Conservation (phyloP, 2,329 filamentous ascomycete genomes). For the Aspergillus sp. region DNA sequence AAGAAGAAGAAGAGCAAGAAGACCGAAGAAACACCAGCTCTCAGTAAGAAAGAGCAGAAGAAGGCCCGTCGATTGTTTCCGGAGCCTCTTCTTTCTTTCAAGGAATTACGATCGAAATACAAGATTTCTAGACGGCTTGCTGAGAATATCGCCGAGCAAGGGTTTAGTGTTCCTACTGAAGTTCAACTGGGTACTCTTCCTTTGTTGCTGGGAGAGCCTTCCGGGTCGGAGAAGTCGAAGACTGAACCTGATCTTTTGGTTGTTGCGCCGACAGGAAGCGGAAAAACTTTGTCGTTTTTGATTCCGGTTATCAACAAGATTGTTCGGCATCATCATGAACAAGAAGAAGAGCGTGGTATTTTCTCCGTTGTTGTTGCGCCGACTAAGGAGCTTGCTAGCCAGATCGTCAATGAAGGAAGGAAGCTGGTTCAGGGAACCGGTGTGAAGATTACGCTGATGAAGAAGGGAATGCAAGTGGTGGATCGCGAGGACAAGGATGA, state of each 20-base stretch:
- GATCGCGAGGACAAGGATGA: constrained; percentile 40
- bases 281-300: constrained; percentile 90
- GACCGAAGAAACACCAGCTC: constrained; percentile 28
- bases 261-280: constrained; percentile 90
- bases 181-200: constrained; percentile 87
- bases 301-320: constrained; percentile 80
- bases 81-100: constrained; percentile 73
- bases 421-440: constrained; percentile 76
- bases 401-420: constrained; percentile 76
- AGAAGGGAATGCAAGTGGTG: constrained; percentile 72
- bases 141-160: constrained; percentile 77
- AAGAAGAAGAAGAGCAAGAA: constrained; percentile 53
- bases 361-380: constrained; percentile 71
- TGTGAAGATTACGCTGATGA: constrained; percentile 74
- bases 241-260: constrained; percentile 69
- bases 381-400: constrained; percentile 74
- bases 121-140: constrained; percentile 68
- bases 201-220: constrained; percentile 57
- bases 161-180: constrained; percentile 83
- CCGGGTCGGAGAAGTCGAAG: constrained; percentile 38
- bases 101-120: constrained; percentile 65
- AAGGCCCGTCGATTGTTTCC: constrained; percentile 62
- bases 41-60: constrained; percentile 47
- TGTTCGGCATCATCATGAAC: constrained; percentile 48
- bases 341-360: constrained; percentile 54